Percentiles rank a stretch among this genome's conserved stretches.
Conservation (phyloP, 148 eudicot species). For the Selenicereus undatus region DNA sequence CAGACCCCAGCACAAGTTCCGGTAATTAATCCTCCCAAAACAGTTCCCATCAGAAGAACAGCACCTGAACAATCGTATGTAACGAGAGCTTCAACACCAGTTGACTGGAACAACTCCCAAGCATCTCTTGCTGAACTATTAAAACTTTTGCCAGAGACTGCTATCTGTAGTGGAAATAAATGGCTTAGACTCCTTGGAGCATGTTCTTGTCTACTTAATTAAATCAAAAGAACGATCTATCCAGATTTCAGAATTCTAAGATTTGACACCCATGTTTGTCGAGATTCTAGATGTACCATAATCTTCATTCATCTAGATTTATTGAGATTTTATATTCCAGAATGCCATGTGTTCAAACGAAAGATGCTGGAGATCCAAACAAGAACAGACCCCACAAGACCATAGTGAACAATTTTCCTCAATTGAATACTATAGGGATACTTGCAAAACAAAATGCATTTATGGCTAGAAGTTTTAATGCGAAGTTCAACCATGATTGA, state of each 20-base stretch:
- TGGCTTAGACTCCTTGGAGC: not conserved
- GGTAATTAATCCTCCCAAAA: conserved; percentile 80
- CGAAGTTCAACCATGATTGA: not conserved
- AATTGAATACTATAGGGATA: too few relatives aligned
- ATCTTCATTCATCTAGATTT: not conserved
- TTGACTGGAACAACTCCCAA: conserved; percentile 95
- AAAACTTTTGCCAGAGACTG: conserved; percentile 90
- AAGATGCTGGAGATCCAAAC: not conserved
- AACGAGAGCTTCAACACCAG: conserved; percentile 91
- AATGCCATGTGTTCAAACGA: not conserved
- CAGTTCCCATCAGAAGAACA: conserved; percentile 78
- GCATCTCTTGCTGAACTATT: conserved; percentile 97
- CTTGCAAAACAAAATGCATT: too few relatives aligned
- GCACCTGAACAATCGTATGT: conserved; percentile 99
- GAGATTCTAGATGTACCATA: not conserved
- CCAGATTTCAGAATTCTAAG: not conserved
- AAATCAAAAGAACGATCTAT: too few relatives aligned
- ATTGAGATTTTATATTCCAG: not conserved
- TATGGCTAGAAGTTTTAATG: not conserved
- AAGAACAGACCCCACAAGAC: not conserved
- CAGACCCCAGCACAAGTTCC: conserved; percentile 90
- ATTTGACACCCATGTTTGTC: not conserved
- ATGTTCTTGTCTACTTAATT: not conserved
- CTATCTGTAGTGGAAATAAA: conserved; percentile 46
- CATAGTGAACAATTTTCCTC: not conserved